Conservation (phyloP, 495 filamentous ascomycete genomes). For the Immersiella caudata region DNA sequence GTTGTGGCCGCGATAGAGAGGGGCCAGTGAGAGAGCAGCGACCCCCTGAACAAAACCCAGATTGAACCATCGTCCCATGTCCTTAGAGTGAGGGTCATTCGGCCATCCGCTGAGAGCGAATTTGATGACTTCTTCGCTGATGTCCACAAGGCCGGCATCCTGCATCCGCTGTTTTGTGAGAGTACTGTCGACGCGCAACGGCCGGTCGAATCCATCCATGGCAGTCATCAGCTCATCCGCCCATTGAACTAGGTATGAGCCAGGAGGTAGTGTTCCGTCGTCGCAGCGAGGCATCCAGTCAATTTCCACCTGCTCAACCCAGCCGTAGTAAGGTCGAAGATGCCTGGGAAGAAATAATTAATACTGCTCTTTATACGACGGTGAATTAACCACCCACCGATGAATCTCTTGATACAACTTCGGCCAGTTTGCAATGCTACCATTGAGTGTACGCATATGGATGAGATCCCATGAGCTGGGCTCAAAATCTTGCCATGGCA, state of each 20-base stretch:
- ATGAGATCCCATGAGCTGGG: slow-evolving; percentile 83
- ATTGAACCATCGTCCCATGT: slow-evolving; percentile 85
- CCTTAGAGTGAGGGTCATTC: slow-evolving; percentile 64
- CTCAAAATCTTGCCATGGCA: slow-evolving; percentile 70
- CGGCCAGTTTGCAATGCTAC: slow-evolving; percentile 79
- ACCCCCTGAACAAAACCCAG: slow-evolving; percentile 72
- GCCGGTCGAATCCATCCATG: slow-evolving; percentile 65
- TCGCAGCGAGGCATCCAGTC: slow-evolving; percentile 81
- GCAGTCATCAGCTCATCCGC: slow-evolving; percentile 68
- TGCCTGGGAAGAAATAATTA: slow-evolving; percentile 54
- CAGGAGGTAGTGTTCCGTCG: slow-evolving; percentile 57
- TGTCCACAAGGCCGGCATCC: slow-evolving; percentile 79
- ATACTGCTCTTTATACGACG: not conserved
- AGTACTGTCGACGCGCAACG: slow-evolving; percentile 66
- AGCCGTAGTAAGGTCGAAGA: slow-evolving; percentile 74
- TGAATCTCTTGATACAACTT: slow-evolving; percentile 71
- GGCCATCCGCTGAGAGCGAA: slow-evolving; percentile 83
- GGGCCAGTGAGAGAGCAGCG: slow-evolving; percentile 72
- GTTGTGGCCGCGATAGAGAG: slow-evolving; percentile 66
- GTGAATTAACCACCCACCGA: slow-evolving; percentile 49
- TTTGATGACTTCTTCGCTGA: slow-evolving; percentile 71
- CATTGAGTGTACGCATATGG: slow-evolving; percentile 74
- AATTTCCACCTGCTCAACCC: slow-evolving; percentile 91
- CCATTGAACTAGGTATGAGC: slow-evolving; percentile 63
- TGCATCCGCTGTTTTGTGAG: slow-evolving; percentile 64